These are phyloP conservation scores for Aspergillus fumigatiaffinis DNA, from an alignment of 2,329 filamentous ascomycete genomes.

Conservation along the genomic window DNA sequence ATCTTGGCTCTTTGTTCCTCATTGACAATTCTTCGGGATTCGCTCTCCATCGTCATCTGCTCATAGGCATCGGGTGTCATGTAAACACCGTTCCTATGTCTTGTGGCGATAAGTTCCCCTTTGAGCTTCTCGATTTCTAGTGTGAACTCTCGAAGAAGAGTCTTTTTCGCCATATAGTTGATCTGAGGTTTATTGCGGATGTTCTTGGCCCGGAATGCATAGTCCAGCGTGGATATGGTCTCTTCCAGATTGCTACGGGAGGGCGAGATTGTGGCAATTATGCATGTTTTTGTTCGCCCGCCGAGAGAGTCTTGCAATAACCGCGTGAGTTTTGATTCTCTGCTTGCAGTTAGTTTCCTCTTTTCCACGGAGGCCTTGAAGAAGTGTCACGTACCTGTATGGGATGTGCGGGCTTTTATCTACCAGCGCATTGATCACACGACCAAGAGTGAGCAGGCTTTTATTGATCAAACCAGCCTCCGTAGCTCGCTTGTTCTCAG, in stretches of 20 bases:
- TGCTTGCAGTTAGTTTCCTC: conserved; percentile 39
- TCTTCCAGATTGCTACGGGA: conserved; percentile 95
- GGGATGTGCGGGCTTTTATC: conserved; percentile 89
- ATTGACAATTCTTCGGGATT: conserved; percentile 83
- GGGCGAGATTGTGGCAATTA: conserved; percentile 93
- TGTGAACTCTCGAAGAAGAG: conserved; percentile 83
- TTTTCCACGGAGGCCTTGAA: neutral
- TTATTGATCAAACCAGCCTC: conserved; percentile 98
- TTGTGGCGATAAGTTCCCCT: conserved; percentile 85
- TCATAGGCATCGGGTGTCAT: conserved; percentile 85
- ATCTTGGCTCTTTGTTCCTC: conserved; percentile 92
- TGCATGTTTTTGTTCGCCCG: conserved; percentile 94
- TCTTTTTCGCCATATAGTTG: conserved; percentile 93
- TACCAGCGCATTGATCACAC: conserved; percentile 95
- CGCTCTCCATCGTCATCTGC: conserved; percentile 85
- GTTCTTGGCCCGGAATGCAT: conserved; percentile 96
- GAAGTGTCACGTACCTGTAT: conserved; percentile 42
- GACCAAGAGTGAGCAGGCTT: conserved; percentile 86
- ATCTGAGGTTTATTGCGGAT: conserved; percentile 97
- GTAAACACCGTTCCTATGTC: conserved; percentile 93
- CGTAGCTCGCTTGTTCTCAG: conserved; percentile 94
- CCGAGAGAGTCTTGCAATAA: conserved; percentile 94
- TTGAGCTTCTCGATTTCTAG: conserved; percentile 91
- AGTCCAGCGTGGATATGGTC: conserved; percentile 96
- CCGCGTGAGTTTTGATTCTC: conserved; percentile 94